Base-by-base conservation (phyloP, 2,329 filamentous ascomycete species). In the Ceratocystis eucalypticola region DNA sequence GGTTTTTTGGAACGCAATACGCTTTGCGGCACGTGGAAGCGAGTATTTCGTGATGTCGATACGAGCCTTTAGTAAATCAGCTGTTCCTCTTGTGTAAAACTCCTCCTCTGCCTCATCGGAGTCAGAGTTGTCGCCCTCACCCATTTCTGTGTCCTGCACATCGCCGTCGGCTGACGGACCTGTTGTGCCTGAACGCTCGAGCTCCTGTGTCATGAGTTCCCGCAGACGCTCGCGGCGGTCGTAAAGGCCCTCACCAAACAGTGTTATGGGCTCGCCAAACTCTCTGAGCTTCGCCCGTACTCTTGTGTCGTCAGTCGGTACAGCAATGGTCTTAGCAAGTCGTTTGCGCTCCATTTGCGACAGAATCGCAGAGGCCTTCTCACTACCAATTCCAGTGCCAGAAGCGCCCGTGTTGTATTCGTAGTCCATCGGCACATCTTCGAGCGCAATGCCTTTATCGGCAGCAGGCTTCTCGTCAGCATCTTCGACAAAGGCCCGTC, bases 401-500 rank as follows among this genome's bases (percentile, higher is more conserved):
- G 79, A 79, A 41, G 84, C 79, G 28, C 87, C 87, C 65, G 96
- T 82, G 55, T 89, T 85, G 81, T 97, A 94, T 77, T 97, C 88
- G 73, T 86, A 88, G 73, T 97, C 92, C 70, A 81, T 77, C 50
- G 79, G 82, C 48, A 84, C 73, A 68, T 81, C 79, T 68, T 81
- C 77, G 48, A 83, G 71, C 68, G 79, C 77, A 63, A 82, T 76
- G 65, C 72, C 71, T 61, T 73, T 72, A 70, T 76, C 71, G 62
- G 69, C 63, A 25, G 64, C 30, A 65, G 70, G 71, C 70, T 87
- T 82, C 65, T 81, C 76, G 73, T 84, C 80, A 55, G 79, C 86
- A 74, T 96, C 93, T 80, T 97, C 93, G 70, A 97, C 91, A 76
- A 95, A 96, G 53, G 93, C 93, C 77, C 93, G 88, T 70, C 94